Conservation (phyloP, 805 yeast species). For the Sporopachydermia lactativora region DNA sequence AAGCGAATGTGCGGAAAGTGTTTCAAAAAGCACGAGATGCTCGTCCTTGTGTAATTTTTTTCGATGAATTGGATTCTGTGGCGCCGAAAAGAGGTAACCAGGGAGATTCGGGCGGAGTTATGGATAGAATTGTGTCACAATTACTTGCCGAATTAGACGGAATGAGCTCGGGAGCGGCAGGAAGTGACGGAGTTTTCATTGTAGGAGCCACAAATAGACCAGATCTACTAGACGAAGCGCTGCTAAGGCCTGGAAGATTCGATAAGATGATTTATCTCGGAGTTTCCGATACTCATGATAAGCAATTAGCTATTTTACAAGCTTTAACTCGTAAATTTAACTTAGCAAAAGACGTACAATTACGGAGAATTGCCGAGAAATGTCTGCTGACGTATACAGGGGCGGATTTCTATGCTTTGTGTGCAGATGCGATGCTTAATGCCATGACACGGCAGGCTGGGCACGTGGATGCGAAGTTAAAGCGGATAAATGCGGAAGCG, state of each 20-base stretch:
- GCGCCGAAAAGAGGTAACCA: constrained; percentile 98
- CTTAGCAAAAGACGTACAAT: constrained; percentile 43
- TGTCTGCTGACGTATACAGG: constrained; percentile 94
- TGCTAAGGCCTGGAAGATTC: constrained; percentile 74
- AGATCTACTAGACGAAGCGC: constrained; percentile 85
- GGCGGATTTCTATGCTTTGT: constrained; percentile 93
- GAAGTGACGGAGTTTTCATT: constrained; percentile 84
- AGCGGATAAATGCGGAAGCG: constrained; percentile 28
- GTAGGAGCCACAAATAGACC: constrained; percentile 99
- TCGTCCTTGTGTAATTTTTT: constrained; percentile 92
- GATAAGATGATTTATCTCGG: constrained; percentile 93
- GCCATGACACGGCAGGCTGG: constrained; percentile 89
- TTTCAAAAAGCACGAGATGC: constrained; percentile 94
- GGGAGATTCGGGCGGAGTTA: constrained; percentile 98
- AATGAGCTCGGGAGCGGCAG: constrained; percentile 65
- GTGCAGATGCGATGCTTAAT: constrained; percentile 90
- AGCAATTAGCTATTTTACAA: constrained; percentile 71
- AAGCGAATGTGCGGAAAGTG: constrained; percentile 89
- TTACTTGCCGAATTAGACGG: constrained; percentile 91
- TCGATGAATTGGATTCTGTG: constrained; percentile 94
- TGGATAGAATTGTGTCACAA: constrained; percentile 97
- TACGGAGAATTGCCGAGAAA: constrained; percentile 40
- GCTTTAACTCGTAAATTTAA: constrained; percentile 81
- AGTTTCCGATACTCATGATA: constrained; percentile 79
- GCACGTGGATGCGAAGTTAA: constrained; percentile 54